Evolutionary conservation across 176 grass and related monocot genomes (phyloP).

Genomic region (Eremochloa ophiuroides): DNA sequence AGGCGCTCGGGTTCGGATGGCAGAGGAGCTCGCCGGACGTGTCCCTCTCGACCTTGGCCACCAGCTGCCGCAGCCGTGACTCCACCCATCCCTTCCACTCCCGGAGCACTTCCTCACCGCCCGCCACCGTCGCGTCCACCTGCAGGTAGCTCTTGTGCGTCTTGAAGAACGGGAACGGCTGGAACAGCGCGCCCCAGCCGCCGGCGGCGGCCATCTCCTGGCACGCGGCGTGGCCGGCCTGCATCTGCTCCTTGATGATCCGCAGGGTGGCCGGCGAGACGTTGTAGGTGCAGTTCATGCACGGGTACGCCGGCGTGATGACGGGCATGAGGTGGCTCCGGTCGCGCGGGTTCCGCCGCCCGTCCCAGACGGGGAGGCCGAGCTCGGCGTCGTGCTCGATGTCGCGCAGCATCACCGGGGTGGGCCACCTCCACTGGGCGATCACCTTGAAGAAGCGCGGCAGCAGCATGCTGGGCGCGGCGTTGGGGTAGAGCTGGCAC

Average conservation of each 20-base stretch:
- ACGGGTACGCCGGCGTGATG: constrained; percentile 79
- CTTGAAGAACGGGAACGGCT: constrained; percentile 60
- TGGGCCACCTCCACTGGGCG: constrained; percentile 62
- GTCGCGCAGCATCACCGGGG: constrained; percentile 51
- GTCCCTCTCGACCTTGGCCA: constrained; percentile 68
- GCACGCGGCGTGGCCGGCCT: constrained; percentile 45
- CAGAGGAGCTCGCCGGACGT: constrained; percentile 60
- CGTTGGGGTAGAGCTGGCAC: constrained; percentile 79
- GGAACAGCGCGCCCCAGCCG: constrained; percentile 58
- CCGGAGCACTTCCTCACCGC: constrained; percentile 47
- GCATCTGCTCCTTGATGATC: constrained; percentile 67
- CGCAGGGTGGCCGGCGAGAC: constrained; percentile 64
- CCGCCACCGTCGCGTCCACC: constrained; percentile 52
- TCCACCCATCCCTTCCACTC: constrained; percentile 93
- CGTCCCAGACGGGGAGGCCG: constrained; percentile 74
- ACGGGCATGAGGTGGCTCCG: constrained; percentile 66
- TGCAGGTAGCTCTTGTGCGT: constrained; percentile 79
- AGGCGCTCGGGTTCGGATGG: constrained; percentile 60
- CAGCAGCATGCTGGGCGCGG: constrained; percentile 71
- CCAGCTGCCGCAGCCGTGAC: constrained; percentile 69
- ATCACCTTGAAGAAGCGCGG: constrained; percentile 68
- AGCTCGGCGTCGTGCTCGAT: constrained; percentile 56
- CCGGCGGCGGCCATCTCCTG: constrained; percentile 46
- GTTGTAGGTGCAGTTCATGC: constrained; percentile 77
- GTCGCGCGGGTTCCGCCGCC: constrained; percentile 51